Conservation (phyloP, 805 yeast species). For the Candida parachauliodes region DNA sequence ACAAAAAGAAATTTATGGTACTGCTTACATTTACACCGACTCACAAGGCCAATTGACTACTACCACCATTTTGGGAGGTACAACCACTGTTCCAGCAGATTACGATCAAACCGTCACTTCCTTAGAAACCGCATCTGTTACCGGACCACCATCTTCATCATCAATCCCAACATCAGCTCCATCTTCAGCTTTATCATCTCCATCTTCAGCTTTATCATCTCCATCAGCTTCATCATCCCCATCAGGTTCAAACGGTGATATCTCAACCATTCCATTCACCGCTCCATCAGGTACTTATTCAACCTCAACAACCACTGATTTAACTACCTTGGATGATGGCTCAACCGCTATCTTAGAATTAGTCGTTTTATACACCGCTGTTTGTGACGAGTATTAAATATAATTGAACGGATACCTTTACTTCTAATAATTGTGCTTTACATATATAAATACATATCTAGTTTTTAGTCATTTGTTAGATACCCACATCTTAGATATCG, state of each 20-base stretch:
- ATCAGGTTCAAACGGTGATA: background rate
- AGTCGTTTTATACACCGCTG: constrained; percentile 20
- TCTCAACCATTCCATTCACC: constrained; percentile 11
- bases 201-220: background rate
- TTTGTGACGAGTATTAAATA: constrained; percentile 12
- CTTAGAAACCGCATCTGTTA: background rate
- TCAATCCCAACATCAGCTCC: background rate
- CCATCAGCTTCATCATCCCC: background rate
- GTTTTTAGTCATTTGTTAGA: background rate
- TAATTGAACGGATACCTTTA: background rate
- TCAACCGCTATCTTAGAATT: constrained; percentile 20
- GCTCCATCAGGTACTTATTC: constrained; percentile 19
- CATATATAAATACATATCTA: background rate
- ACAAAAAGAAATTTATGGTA: constrained; percentile 22
- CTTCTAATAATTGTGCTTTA: background rate
- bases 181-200: background rate
- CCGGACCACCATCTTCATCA: constrained; percentile 1
- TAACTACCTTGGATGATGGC: constrained; percentile 17
- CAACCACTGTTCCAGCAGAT: constrained; percentile 4
- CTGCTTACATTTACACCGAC: constrained; percentile 29
- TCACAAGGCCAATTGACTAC: constrained; percentile 29
- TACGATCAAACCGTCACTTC: background rate
- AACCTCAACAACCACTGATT: constrained; percentile 13
- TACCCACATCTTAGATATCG: constrained; percentile 5
- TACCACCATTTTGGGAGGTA: constrained; percentile 13